phyloP scores from a whole-genome alignment of 2,329 filamentous ascomycete genomes.

The Ascochyta rabiei region DNA sequence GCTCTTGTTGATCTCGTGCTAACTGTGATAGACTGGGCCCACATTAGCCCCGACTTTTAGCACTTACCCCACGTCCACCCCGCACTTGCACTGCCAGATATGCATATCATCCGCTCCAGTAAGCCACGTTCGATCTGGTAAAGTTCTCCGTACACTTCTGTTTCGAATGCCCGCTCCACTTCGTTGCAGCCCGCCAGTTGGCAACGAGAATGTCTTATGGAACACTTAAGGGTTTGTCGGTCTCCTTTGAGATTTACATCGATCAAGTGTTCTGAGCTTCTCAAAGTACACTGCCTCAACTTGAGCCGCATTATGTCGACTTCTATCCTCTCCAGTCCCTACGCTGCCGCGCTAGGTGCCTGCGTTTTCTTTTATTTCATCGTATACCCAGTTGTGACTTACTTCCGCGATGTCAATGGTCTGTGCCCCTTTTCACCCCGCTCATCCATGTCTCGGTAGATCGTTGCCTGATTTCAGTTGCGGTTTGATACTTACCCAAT shows the following conservation, averaged over 20 bases:
- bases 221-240: slow-evolving; percentile 19
- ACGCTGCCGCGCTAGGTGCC: slow-evolving; percentile 31
- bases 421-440: background rate
- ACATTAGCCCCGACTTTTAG: background rate
- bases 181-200: slow-evolving; percentile 1
- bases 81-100: slow-evolving; percentile 13
- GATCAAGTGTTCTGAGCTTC: slow-evolving; percentile 1
- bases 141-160: slow-evolving; percentile 25
- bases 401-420: slow-evolving; percentile 56
- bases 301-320: slow-evolving; percentile 21
- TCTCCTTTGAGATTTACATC: slow-evolving; percentile 3
- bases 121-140: slow-evolving; percentile 9
- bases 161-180: slow-evolving; percentile 3
- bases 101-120: background rate
- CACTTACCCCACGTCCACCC: slow-evolving; percentile 24
- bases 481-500: background rate
- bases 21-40: background rate
- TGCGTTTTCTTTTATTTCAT: slow-evolving; percentile 46
- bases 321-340: slow-evolving; percentile 25
- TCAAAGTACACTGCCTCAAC: slow-evolving; percentile 1
- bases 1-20: background rate
- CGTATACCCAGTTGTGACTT: slow-evolving; percentile 50
- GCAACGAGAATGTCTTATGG: background rate
- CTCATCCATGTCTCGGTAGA: background rate
- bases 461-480: background rate